Base-by-base conservation (phyloP, 148 eudicot genomes). In the Salicornia ramosissima region DNA sequence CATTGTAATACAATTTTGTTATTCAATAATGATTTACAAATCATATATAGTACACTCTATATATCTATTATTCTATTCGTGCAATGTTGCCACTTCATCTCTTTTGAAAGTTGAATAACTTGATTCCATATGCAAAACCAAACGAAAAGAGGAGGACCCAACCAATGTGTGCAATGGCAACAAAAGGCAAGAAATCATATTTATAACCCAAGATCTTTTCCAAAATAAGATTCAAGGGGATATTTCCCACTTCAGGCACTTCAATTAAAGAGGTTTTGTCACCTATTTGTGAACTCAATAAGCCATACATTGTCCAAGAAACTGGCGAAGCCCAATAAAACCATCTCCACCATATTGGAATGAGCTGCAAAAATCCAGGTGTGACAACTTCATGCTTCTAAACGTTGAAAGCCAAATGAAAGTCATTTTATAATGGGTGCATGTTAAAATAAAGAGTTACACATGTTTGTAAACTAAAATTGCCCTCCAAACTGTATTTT, bases 271-370 rank as follows among this genome's bases (percentile, higher is more conserved):
- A 13, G 43, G 26, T 34, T 8, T 64, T 78, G 36, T 90, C 86
- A 10, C 96, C 96, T 1, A 88, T 46, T 77, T 88, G 96, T 7
- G 93, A 88, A 6, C 83, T 71, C 60, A 88, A 83, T 4, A 88
- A 69, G 3, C 96, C 96, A 31, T 90, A 90, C 34, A 86, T 61
- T 18, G 96, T 88, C 96, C 96, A 90, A 0, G 87, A 74, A 22
- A 86, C 71, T 0, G 93, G 96, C 5, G 91, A 87, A 30, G 68
- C 82, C 91, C 93, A 88, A 50, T 82, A 90, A 73, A 85, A 90
- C 93, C 96, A 90, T 46, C 96, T 83, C 90, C 96, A 88, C 96
- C 96, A 90, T 59, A 88, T 77, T 4, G 96, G 96, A 49, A 90
- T 84, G 80, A 73, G 79, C 93, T 88, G 85, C 79, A 80, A 80